Conservation (phyloP, 129 eudicot species). For the Flaveria trinervia region DNA sequence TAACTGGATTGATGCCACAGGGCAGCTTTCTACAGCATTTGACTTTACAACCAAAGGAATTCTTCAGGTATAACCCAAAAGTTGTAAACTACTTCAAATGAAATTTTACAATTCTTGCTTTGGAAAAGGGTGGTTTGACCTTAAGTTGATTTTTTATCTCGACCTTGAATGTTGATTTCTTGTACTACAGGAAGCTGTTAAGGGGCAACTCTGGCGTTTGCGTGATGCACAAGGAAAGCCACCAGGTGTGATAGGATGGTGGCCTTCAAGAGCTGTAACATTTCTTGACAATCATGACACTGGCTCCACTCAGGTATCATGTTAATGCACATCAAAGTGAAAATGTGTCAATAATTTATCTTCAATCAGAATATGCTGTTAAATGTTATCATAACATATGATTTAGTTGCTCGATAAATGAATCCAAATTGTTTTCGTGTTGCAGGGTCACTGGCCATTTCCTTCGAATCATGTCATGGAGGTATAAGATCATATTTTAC, state of each 20-base stretch:
- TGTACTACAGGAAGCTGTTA: constrained; percentile 72
- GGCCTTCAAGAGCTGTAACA: constrained; percentile 97
- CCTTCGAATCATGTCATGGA: constrained; percentile 80
- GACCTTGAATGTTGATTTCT: not conserved
- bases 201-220: constrained; percentile 79
- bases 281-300: constrained; percentile 86
- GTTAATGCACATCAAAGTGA: not conserved
- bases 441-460: constrained; percentile 92
- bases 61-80: constrained; percentile 59
- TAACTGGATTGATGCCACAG: constrained; percentile 85
- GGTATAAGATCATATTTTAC: constrained; percentile 39
- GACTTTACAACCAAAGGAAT: constrained; percentile 97
- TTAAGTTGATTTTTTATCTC: not conserved
- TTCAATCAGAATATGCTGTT: not conserved
- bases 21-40: constrained; percentile 81
- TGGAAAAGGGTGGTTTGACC: no score
- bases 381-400: not conserved
- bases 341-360: not conserved
- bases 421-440: not conserved
- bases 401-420: not conserved
- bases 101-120: not conserved
- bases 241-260: constrained; percentile 96
- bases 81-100: not conserved
- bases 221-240: constrained; percentile 94
- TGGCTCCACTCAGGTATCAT: constrained; percentile 86